Conservation (phyloP, 2,329 filamentous ascomycete genomes). For the Chalara sp. region DNA sequence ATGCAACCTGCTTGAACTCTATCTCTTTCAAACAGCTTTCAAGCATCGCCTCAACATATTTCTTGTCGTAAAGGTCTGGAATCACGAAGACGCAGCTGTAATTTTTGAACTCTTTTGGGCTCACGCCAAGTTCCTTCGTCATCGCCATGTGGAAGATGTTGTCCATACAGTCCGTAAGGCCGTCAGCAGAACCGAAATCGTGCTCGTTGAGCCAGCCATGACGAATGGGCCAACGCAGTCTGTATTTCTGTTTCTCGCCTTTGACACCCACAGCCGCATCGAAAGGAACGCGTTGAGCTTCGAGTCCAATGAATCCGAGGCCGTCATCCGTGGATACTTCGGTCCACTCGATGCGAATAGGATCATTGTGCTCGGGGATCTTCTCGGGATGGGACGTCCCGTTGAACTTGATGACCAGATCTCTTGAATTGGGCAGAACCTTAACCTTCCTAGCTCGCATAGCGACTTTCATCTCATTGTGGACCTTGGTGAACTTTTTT, state of each 20-base stretch:
- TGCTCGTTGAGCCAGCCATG: conserved; percentile 85
- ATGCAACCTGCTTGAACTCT: conserved; percentile 81
- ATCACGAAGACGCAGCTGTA: conserved; percentile 98
- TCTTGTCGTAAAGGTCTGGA: conserved; percentile 92
- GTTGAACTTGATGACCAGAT: conserved; percentile 93
- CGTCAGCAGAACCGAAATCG: conserved; percentile 74
- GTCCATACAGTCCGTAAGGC: conserved; percentile 81
- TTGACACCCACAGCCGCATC: conserved; percentile 45
- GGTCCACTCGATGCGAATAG: conserved; percentile 91
- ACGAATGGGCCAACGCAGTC: conserved; percentile 85
- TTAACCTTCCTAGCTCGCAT: conserved; percentile 94
- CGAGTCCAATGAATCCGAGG: conserved; percentile 71
- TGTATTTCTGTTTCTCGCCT: conserved; percentile 71
- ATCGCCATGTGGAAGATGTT: conserved; percentile 82
- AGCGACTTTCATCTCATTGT: conserved; percentile 76
- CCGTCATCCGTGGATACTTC: conserved; percentile 62
- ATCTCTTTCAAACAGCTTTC: conserved; percentile 85
- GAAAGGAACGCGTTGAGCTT: conserved; percentile 82
- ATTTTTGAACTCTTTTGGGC: conserved; percentile 75
- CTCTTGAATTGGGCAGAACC: conserved; percentile 94
- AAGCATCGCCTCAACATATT: conserved; percentile 78
- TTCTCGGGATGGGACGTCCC: conserved; percentile 74
- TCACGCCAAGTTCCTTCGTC: conserved; percentile 73
- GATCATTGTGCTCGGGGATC: conserved; percentile 92
- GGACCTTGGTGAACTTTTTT: conserved; percentile 74